Conservation (phyloP, 2,329 filamentous ascomycete species). For the Beauveria sp. region DNA sequence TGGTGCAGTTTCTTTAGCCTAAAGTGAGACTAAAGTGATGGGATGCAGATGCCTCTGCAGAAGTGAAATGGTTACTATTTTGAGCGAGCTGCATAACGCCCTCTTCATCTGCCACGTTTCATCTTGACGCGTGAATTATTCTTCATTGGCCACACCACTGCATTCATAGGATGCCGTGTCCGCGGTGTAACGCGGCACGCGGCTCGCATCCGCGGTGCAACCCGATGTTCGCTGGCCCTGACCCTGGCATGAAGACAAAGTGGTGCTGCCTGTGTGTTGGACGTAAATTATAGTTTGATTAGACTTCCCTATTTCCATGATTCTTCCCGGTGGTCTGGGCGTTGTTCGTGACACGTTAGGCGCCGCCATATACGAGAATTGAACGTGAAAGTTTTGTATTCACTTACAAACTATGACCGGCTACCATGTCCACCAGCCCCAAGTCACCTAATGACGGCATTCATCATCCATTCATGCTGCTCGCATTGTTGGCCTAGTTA, state of each 20-base stretch:
- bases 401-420: background rate
- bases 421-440: background rate
- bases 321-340: background rate
- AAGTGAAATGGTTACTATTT: background rate
- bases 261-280: background rate
- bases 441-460: background rate
- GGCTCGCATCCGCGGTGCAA: conserved; percentile 4
- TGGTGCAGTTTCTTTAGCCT: background rate
- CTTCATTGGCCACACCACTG: background rate
- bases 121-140: background rate
- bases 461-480: background rate
- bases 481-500: conserved; percentile 10
- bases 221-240: background rate
- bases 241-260: background rate
- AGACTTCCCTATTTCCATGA: background rate
- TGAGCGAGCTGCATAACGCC: background rate
- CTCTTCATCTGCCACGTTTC: conserved; percentile 5
- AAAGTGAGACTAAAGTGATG: background rate
- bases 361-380: background rate
- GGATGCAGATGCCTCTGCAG: background rate
- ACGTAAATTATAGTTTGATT: background rate
- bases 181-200: conserved; percentile 5
- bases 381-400: background rate
- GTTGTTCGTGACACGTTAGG: background rate
- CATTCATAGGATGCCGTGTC: background rate